These are phyloP conservation scores for Parsonsia alboflavescens DNA, from an alignment of 257 asterid genomes.

Conservation along the genomic window DNA sequence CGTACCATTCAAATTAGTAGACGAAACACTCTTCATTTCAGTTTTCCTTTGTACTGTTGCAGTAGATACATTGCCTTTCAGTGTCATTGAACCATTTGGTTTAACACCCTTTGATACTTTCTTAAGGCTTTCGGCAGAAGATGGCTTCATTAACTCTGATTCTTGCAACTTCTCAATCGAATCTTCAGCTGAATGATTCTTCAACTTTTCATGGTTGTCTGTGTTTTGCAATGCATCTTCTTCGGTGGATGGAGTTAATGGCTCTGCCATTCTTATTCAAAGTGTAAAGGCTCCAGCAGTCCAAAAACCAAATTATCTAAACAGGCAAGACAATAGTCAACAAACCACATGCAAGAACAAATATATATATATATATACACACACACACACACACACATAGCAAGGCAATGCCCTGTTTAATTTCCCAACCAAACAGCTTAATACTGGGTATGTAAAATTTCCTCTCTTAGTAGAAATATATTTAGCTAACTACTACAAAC, in stretches of 20 bases:
- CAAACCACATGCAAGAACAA: background rate
- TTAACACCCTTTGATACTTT: constrained; percentile 32
- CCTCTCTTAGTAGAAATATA: background rate
- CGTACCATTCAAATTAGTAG: constrained; percentile 29
- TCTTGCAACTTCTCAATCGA: constrained; percentile 17
- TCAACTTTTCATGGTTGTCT: constrained; percentile 16
- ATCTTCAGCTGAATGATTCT: constrained; percentile 20
- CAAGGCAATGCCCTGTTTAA: background rate
- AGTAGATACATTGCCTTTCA: constrained; percentile 22
- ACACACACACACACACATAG: background rate
- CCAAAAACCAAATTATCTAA: background rate
- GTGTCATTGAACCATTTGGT: constrained; percentile 28
- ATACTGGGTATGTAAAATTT: background rate
- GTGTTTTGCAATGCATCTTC: constrained; percentile 33
- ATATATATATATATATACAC: background rate
- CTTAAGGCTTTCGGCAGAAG: constrained; percentile 37
- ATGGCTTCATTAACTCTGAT: constrained; percentile 29
- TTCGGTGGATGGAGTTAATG: constrained; percentile 29
- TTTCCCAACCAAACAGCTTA: background rate
- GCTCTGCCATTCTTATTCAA: constrained; percentile 36
- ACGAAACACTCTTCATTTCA: constrained; percentile 31
- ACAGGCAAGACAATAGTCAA: background rate
- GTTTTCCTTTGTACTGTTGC: constrained; percentile 36
- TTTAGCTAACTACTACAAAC: background rate
- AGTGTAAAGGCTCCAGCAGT: background rate